Percentiles rank a stretch among this genome's conserved stretches.
phyloP scores from a whole-genome alignment of 805 yeast genomes.

The Suhomyces faveliae region DNA sequence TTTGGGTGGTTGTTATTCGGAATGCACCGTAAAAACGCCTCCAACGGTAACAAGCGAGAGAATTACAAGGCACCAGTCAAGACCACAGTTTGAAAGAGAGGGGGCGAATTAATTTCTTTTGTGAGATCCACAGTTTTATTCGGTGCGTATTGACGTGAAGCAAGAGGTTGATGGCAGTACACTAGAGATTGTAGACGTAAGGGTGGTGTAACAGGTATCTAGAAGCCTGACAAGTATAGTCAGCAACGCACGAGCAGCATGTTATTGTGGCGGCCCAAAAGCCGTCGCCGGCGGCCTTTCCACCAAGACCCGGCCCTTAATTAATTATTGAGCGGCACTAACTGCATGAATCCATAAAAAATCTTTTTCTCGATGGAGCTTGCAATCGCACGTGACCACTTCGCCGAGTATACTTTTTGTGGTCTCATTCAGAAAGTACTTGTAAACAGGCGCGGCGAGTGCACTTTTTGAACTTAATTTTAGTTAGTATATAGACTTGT shows the following conservation, averaged over 20 bases:
- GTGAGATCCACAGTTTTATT: conserved; percentile 8
- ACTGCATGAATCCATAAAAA: background rate
- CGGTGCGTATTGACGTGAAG: background rate
- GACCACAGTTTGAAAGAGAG: background rate
- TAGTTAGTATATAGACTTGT: background rate
- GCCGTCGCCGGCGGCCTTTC: background rate
- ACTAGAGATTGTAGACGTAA: background rate
- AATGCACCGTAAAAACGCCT: background rate
- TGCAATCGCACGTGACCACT: conserved; percentile 5
- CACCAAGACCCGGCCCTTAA: background rate
- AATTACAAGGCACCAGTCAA: background rate
- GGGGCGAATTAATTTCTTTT: conserved; percentile 2
- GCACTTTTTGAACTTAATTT: background rate
- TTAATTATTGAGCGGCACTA: background rate
- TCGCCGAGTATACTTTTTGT: background rate
- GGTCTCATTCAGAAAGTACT: background rate
- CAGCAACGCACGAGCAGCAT: background rate
- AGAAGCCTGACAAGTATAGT: background rate
- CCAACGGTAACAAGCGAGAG: background rate
- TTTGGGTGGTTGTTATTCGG: background rate
- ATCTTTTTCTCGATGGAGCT: background rate
- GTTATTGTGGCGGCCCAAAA: background rate
- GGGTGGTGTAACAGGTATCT: background rate
- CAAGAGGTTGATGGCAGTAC: background rate
- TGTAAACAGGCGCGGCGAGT: background rate